These are phyloP conservation scores for Penicillium atrosanguineum DNA, from an alignment of 495 filamentous ascomycete species.

Conservation along the genomic window DNA sequence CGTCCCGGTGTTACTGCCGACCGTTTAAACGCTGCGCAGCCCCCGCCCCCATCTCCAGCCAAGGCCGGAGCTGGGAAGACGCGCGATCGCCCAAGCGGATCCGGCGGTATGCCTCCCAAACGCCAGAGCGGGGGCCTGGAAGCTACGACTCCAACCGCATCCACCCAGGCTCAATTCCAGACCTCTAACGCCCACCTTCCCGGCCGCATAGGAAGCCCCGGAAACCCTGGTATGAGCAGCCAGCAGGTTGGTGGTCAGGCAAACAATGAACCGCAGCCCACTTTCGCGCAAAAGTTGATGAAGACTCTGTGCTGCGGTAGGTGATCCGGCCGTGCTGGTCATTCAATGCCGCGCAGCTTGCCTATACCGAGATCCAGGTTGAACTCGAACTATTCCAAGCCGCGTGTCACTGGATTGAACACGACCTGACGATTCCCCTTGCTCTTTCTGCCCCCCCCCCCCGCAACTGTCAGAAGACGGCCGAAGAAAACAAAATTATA, in stretches of 20 bases:
- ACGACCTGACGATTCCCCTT: constrained; percentile 8
- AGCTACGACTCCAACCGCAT: constrained; percentile 73
- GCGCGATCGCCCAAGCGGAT: constrained; percentile 80
- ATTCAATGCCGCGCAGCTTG: constrained; percentile 14
- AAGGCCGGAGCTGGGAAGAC: constrained; percentile 74
- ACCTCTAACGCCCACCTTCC: constrained; percentile 83
- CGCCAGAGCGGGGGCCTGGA: constrained; percentile 76
- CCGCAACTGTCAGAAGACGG: constrained; percentile 29
- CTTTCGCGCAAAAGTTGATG: constrained; percentile 66
- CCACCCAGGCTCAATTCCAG: constrained; percentile 87
- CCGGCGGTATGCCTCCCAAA: constrained; percentile 65
- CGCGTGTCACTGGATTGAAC: constrained; percentile 17
- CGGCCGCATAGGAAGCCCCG: constrained; percentile 56
- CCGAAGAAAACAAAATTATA: constrained; percentile 15
- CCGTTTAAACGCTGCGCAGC: constrained; percentile 97
- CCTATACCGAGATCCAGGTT: constrained; percentile 30
- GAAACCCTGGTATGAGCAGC: constrained; percentile 53
- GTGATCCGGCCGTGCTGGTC: constrained; percentile 28
- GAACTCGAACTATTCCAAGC: constrained; percentile 23
- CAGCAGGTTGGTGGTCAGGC: constrained; percentile 45
- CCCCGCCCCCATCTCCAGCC: constrained; percentile 83
- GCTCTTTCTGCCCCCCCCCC: constrained; percentile 26
- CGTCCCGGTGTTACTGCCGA: constrained; percentile 68
- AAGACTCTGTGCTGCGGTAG: constrained; percentile 80
- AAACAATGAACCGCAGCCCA: constrained; percentile 48